Evolutionary conservation across 257 asterid species (phyloP).

Genomic region (Solanum sejunctum): DNA sequence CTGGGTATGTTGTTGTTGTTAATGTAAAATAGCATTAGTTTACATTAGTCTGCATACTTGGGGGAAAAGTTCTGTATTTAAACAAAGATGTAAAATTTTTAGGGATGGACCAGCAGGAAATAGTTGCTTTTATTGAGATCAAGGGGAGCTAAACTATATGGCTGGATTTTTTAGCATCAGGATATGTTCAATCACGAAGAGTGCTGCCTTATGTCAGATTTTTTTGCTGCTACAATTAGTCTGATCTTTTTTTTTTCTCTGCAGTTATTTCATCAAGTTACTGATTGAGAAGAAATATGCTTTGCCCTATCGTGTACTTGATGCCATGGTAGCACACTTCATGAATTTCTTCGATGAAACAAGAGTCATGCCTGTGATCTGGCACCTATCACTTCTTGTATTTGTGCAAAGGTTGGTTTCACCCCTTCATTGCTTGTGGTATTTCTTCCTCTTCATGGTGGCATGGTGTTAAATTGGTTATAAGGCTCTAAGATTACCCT

Average conservation of each 20-base stretch:
- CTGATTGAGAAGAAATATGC: conserved; percentile 94
- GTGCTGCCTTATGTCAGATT: not conserved
- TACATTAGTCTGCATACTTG: not conserved
- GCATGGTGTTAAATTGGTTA: not conserved
- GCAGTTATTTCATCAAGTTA: conserved; percentile 81
- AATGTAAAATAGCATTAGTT: not conserved
- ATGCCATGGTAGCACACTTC: conserved; percentile 86
- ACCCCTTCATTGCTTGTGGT: not conserved
- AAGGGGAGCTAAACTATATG: not conserved
- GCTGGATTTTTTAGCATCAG: not conserved
- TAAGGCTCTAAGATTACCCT: not conserved
- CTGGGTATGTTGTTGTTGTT: too few relatives aligned
- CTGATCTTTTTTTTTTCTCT: not conserved
- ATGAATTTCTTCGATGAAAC: conserved; percentile 66
- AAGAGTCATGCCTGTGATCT: conserved; percentile 89
- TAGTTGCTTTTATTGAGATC: not conserved
- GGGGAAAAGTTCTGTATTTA: not conserved
- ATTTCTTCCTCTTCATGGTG: not conserved
- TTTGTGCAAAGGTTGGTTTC: conserved; percentile 71
- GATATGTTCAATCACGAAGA: not conserved
- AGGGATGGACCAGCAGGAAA: not conserved
- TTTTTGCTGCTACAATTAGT: not conserved
- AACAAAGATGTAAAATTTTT: not conserved
- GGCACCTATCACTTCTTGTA: conserved; percentile 98
- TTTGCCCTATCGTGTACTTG: conserved; percentile 90